Evolutionary conservation across 2,329 filamentous ascomycete species (phyloP), one percentile per base, ranked within the genome.

Genomic region (Botryotinia convoluta): DNA sequence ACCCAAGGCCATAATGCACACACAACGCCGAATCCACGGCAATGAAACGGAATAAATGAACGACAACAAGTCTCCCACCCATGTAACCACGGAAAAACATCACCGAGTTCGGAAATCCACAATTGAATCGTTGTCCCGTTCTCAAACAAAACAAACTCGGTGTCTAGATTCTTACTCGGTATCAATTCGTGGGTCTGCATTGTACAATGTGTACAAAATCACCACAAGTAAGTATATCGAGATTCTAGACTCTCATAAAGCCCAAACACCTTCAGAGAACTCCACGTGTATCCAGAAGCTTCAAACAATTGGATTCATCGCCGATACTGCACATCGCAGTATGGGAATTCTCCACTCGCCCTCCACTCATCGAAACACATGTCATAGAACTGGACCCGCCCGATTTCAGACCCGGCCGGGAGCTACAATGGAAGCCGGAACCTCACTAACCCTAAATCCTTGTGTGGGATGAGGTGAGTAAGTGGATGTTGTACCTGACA

Each of bases 401-500:
- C 18, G 65, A 69, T 42, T 69, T 51, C 51, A 59, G 37, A 44
- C 51, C 65, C 26, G 48, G 44, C 18, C 65, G 65, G 65, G 48
- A 57, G 65, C 65, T 57, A 10, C 37, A 10, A 9, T 22, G 14
- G 22, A 42, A 69, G 65, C 65, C 65, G 65, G 48, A 57, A 32
- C 35, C 37, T 42, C 22, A 8, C 20, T 16, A 54, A 39, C 12
- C 26, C 26, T 3, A 26, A 14, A 68, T 68, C 48, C 48, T 42
- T 42, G 48, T 32, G 65, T 29, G 35, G 37, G 35, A 32, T 69
- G 37, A 26, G 65, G 48, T 69, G 65, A 42, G n/a, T 18, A 69
- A 32, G 48, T 69, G 65, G 48, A 69, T 29, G 69, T 51, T 26
- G 69, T 71, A 71, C 69, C 69, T 65, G 69, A 39, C 57, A 71